Conservation (phyloP, 2,329 filamentous ascomycete genomes). For the Cladosporium sp. region DNA sequence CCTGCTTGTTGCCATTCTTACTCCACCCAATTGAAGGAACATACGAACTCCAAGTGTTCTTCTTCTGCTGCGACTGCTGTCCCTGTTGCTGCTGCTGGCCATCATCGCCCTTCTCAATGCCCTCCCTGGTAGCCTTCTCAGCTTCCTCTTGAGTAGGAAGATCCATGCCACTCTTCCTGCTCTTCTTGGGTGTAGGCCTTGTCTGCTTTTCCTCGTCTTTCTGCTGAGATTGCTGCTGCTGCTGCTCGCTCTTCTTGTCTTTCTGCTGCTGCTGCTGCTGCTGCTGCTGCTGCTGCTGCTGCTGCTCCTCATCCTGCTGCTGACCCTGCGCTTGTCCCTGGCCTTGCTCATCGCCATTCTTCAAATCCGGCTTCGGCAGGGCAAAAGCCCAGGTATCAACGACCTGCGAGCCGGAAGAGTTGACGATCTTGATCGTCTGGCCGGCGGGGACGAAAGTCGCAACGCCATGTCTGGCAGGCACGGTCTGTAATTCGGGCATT, state of each 20-base stretch:
- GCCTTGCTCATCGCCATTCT: conserved; percentile 18
- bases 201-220: conserved; percentile 21
- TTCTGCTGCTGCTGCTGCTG: conserved; percentile 18
- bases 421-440: conserved; percentile 46
- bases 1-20: conserved; percentile 20
- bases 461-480: conserved; percentile 46
- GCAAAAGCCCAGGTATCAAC: conserved; percentile 48
- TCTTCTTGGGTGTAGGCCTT: conserved; percentile 20
- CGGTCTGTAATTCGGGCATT: conserved; percentile 33
- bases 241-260: conserved; percentile 18
- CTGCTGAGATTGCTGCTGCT: conserved; percentile 19
- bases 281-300: conserved; percentile 24
- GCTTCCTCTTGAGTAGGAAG: conserved; percentile 33
- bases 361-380: conserved; percentile 38
- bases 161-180: conserved; percentile 24
- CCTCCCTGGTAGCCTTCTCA: conserved; percentile 28
- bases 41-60: conserved; percentile 30
- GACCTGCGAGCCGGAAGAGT: conserved; percentile 47
- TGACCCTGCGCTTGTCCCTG: conserved; percentile 25
- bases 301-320: conserved; percentile 10
- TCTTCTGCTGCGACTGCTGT: conserved; percentile 16
- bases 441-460: conserved; percentile 48
- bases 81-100: conserved; percentile 9
- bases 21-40: conserved; percentile 17
- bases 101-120: conserved; percentile 16